phyloP scores from a whole-genome alignment of 2,329 filamentous ascomycete genomes.

The Cercospora beticola region DNA sequence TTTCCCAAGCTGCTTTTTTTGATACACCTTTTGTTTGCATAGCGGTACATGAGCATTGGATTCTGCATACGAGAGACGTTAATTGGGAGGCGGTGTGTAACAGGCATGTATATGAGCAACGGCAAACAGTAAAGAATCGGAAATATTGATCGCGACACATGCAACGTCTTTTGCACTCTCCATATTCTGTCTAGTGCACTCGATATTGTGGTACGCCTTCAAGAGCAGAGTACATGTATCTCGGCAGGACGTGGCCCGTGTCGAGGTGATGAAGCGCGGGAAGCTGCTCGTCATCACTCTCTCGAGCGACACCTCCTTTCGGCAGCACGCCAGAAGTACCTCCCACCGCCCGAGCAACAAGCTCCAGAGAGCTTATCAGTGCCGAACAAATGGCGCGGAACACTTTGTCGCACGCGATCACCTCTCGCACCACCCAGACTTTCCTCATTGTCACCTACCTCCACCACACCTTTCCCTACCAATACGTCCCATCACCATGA shows the following conservation, averaged over 20 bases:
- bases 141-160: not conserved
- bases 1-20: not conserved
- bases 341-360: not conserved
- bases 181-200: not conserved
- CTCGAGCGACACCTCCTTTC: not conserved
- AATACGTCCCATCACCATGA: not conserved
- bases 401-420: not conserved
- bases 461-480: constrained; percentile 16
- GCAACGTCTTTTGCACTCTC: not conserved
- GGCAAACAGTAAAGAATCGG: not conserved
- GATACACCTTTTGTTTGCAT: not conserved
- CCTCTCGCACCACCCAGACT: not conserved
- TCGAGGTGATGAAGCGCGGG: not conserved
- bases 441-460: not conserved
- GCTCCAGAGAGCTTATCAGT: constrained; percentile 14
- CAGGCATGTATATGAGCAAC: not conserved
- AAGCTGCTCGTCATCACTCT: not conserved
- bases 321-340: constrained; percentile 2
- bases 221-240: not conserved
- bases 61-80: not conserved
- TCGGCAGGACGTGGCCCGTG: not conserved
- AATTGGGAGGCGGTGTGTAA: not conserved
- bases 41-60: not conserved
- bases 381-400: constrained; percentile 2
- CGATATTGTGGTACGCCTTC: not conserved